Evolutionary conservation across 371 early-diverging fungal species (phyloP).

Genomic region (Mortierella sp.): DNA sequence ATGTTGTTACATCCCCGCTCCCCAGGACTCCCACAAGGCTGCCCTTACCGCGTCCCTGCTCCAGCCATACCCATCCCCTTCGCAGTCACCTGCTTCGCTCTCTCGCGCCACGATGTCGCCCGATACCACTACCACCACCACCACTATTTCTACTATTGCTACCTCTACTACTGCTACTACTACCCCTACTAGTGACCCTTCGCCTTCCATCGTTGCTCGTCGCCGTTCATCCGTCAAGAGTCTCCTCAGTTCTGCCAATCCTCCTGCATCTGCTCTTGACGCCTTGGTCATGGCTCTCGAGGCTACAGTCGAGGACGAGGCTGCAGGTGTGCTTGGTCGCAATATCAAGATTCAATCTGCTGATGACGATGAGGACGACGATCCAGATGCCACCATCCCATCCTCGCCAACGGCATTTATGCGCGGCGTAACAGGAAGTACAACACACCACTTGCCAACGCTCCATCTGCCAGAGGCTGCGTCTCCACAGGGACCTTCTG

Average conservation of each 20-base stretch:
- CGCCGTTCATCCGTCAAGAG: constrained; percentile 15
- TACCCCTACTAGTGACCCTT: background rate
- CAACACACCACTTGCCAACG: no score
- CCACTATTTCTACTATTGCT: background rate
- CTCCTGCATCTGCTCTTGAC: constrained; percentile 39
- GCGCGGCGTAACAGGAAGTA: background rate
- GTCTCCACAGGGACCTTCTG: no score
- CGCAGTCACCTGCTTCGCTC: constrained; percentile 39
- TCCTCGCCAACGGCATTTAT: constrained; percentile 47
- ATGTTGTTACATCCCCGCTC: no score
- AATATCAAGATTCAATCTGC: background rate
- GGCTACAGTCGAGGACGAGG: constrained; percentile 33
- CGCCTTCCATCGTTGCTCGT: no score
- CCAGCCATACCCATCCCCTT: constrained; percentile 38
- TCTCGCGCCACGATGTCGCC: constrained; percentile 18
- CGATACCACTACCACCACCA: no score
- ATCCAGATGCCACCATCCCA: constrained; percentile 46
- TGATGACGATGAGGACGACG: constrained; percentile 18
- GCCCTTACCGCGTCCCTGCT: no score
- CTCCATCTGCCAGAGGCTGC: no score
- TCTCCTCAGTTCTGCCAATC: constrained; percentile 14
- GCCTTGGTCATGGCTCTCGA: constrained; percentile 49
- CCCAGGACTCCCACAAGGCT: no score
- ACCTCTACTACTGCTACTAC: background rate
- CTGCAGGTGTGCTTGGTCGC: constrained; percentile 1